Evolutionary conservation across 2,329 filamentous ascomycete species (phyloP), one percentile per base, ranked within the genome.

Genomic region (Botrytis pseudocinerea): DNA sequence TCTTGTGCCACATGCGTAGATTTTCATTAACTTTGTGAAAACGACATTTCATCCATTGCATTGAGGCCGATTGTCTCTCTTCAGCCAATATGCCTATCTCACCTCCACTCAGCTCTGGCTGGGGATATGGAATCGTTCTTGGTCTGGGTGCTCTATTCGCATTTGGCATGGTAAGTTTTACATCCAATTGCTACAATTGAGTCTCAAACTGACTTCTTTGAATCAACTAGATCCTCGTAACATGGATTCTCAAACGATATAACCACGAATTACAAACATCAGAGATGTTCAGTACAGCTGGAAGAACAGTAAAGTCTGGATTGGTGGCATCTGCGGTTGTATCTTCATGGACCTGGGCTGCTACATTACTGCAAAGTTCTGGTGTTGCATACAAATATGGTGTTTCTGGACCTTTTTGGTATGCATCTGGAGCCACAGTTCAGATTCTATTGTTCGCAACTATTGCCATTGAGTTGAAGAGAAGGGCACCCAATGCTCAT

Each of bases 261-360:
- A 90, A 91, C 79, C 86, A 90, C 85, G 94, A 96, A 81, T 85
- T 95, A 4, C 94, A 97, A 82, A 97, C 95, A 0, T 95, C 92
- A 0, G 94, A 97, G 83, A 96, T 94, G 89, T 97, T 97, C 85
- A 94, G 88, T 76, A 97, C 94, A 0, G 94, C 94, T 68, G 94
- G 94, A 28, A 87, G 95, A 75, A 94, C 93, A 1, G 93, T 97
- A 77, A 97, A 97, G 81, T 94, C 93, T 14, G 95, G 94, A 61
- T 86, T 97, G 22, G 93, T 97, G 0, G 93, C 93, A 18, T 93
- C 93, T 8, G 94, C 94, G 25, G 94, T 97, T n/a, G 93, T 97
- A 5, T 95, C 92, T 25, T 94, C 92, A 8, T 97, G 95, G 94
- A 97, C 94, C 0, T 97, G 94, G 94, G 94, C 93, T 0, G 94